Percentiles rank a stretch among this genome's conserved stretches.
phyloP scores from a whole-genome alignment of 345 rosid species.

The Lepidium aucheri region DNA sequence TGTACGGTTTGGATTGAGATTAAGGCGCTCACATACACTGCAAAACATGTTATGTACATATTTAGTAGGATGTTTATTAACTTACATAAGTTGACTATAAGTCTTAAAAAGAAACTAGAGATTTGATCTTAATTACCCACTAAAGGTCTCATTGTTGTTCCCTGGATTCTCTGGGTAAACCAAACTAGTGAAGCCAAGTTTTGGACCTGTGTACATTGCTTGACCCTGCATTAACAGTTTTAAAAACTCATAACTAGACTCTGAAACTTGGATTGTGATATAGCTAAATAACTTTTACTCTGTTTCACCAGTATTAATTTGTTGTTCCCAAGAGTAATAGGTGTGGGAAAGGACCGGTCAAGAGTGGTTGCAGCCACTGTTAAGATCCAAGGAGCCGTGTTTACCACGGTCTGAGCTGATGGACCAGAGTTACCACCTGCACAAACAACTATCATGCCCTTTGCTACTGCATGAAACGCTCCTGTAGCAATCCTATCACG shows the following conservation, averaged over 20 bases:
- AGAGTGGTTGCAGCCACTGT: slow-evolving; percentile 44
- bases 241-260: background rate
- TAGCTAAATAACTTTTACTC: background rate
- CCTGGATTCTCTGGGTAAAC: slow-evolving; percentile 32
- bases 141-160: slow-evolving; percentile 12
- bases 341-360: slow-evolving; percentile 41
- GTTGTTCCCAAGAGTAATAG: slow-evolving; percentile 30
- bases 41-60: no score
- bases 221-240: no score
- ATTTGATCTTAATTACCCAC: slow-evolving; percentile 1
- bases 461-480: slow-evolving; percentile 41
- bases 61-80: no score
- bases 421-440: slow-evolving; percentile 29
- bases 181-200: slow-evolving; percentile 23
- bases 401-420: slow-evolving; percentile 29
- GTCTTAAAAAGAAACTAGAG: background rate
- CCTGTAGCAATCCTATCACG: slow-evolving; percentile 30
- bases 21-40: slow-evolving; percentile 15
- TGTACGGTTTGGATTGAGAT: slow-evolving; percentile 5
- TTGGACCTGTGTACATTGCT: slow-evolving; percentile 26
- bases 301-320: slow-evolving; percentile 20
- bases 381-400: slow-evolving; percentile 42
- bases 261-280: background rate
- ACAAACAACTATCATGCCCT: slow-evolving; percentile 35
- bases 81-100: background rate